Evolutionary conservation across 345 rosid genomes (phyloP).

Genomic region (Lepidium africanum): DNA sequence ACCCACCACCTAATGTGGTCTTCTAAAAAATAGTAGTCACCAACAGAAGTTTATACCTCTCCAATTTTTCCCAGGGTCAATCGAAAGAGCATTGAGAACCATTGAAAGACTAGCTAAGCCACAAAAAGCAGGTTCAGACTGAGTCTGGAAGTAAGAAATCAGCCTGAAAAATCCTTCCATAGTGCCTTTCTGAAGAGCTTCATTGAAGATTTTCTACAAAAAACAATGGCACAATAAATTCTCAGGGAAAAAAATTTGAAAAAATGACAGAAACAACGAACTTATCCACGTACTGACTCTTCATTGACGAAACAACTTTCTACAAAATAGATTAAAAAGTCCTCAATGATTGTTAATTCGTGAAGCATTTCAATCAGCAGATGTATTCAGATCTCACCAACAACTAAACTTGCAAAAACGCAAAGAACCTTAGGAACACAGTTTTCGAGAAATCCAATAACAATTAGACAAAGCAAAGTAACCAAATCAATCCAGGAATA

Average conservation of each 20-base stretch:
- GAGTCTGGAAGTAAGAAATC: slow-evolving; percentile 82
- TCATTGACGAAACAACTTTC: not conserved
- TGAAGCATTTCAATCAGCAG: not conserved
- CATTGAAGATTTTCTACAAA: slow-evolving; percentile 65
- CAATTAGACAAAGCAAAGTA: not conserved
- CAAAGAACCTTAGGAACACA: not conserved
- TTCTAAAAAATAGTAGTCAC: not conserved
- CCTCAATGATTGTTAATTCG: not conserved
- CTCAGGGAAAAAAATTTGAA: not conserved
- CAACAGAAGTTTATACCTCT: slow-evolving; percentile 40
- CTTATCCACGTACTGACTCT: not conserved
- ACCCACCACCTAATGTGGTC: not conserved
- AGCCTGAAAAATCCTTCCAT: slow-evolving; percentile 87
- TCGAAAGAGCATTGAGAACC: slow-evolving; percentile 87
- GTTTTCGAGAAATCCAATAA: not conserved
- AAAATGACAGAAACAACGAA: not conserved
- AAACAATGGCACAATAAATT: not conserved
- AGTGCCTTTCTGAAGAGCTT: slow-evolving; percentile 79
- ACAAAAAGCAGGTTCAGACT: slow-evolving; percentile 88
- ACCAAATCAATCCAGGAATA: not conserved
- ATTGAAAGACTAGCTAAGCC: slow-evolving; percentile 84
- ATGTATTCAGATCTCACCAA: slow-evolving; percentile 2
- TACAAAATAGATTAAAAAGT: not conserved
- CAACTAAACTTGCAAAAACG: not conserved
- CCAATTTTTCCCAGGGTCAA: slow-evolving; percentile 80